Percentiles rank a stretch among this genome's conserved stretches.
Conservation (phyloP, 306 rosid species). For the Quercus alba region DNA sequence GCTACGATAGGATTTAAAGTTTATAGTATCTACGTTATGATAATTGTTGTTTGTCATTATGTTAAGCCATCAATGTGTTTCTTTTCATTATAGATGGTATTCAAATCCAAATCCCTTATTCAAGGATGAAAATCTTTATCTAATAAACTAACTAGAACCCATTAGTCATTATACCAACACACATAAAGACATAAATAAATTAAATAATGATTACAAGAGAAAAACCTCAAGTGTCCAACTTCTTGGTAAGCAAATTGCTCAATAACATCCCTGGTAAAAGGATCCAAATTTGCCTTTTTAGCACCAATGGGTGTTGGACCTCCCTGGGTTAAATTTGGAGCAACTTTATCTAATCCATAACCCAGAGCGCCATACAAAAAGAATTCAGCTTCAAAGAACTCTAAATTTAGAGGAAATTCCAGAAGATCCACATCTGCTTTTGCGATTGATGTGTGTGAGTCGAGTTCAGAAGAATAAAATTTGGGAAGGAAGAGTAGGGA, state of each 20-base stretch:
- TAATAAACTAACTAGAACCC: no score
- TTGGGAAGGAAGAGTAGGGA: slow-evolving; percentile 12
- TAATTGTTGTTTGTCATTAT: no score
- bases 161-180: background rate
- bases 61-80: no score
- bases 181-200: background rate
- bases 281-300: slow-evolving; percentile 33
- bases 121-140: no score
- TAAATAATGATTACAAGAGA: background rate
- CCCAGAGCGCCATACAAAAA: slow-evolving; percentile 56
- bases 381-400: slow-evolving; percentile 76
- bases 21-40: no score
- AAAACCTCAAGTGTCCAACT: slow-evolving; percentile 69
- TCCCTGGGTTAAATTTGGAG: slow-evolving; percentile 40
- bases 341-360: slow-evolving; percentile 49
- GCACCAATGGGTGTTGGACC: slow-evolving; percentile 69
- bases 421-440: slow-evolving; percentile 36
- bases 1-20: no score
- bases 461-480: background rate
- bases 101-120: no score
- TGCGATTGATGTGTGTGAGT: background rate
- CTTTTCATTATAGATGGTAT: no score
- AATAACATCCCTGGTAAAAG: slow-evolving; percentile 33
- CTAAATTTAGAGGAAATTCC: slow-evolving; percentile 63
- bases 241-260: slow-evolving; percentile 61